These are phyloP conservation scores for Citropsis articulata DNA, from an alignment of 345 rosid species.

Conservation along the genomic window DNA sequence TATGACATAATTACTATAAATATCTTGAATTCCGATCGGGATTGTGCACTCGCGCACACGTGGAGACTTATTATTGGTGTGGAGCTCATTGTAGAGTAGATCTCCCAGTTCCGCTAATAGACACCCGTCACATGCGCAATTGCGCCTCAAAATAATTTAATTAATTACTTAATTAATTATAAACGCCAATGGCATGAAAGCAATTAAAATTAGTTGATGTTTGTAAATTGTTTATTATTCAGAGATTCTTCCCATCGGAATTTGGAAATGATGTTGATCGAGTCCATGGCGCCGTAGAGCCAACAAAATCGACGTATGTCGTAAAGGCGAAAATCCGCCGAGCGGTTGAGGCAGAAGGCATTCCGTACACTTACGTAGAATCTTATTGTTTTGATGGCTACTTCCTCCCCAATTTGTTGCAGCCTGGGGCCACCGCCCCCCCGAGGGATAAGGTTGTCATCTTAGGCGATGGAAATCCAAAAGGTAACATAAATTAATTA, in stretches of 20 bases:
- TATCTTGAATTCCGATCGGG: too few species aligned
- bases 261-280: conserved; percentile 33
- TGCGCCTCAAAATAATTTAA: too few species aligned
- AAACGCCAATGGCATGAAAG: too few species aligned
- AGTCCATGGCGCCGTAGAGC: conserved; percentile 34
- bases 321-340: conserved; percentile 41
- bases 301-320: conserved; percentile 41
- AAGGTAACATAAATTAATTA: conserved; percentile 38
- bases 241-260: conserved; percentile 57
- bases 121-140: too few species aligned
- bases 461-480: conserved; percentile 52
- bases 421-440: conserved; percentile 41
- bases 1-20: not conserved
- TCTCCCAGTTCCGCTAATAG: too few species aligned
- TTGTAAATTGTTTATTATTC: not conserved
- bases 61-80: too few species aligned
- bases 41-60: too few species aligned
- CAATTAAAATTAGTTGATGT: not conserved
- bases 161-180: too few species aligned
- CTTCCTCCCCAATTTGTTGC: conserved; percentile 41
- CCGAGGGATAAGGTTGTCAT: conserved; percentile 48
- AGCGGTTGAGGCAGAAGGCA: conserved; percentile 37
- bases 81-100: too few species aligned
- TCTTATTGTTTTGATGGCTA: conserved; percentile 29
- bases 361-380: conserved; percentile 41